Conservation (phyloP, 2,329 filamentous ascomycete species). For the Didymosphaeria variabile region DNA sequence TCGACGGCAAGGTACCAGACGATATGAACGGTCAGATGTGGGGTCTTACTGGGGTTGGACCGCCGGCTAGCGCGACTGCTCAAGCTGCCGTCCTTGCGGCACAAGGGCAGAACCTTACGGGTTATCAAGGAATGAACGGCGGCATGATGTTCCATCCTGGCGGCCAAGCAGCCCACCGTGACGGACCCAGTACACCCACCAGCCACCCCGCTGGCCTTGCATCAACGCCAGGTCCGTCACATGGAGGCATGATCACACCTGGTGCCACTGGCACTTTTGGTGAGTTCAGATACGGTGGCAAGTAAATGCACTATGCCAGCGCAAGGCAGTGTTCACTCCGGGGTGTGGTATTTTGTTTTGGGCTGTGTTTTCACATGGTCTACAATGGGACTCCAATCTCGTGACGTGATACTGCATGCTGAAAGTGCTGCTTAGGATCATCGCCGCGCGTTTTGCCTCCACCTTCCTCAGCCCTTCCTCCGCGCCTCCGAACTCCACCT, state of each 20-base stretch:
- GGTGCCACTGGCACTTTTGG: slow-evolving; percentile 81
- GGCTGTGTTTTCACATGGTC: neutral
- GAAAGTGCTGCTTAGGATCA: neutral
- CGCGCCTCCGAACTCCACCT: neutral
- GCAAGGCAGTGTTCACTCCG: slow-evolving; percentile 12
- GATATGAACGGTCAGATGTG: slow-evolving; percentile 91
- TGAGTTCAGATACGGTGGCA: slow-evolving; percentile 62
- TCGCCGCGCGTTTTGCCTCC: neutral
- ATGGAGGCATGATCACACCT: slow-evolving; percentile 74
- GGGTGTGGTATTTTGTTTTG: slow-evolving; percentile 13
- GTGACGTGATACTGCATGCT: neutral
- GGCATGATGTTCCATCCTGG: slow-evolving; percentile 53
- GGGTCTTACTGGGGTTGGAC: slow-evolving; percentile 75
- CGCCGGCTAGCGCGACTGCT: slow-evolving; percentile 66
- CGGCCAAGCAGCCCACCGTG: slow-evolving; percentile 49
- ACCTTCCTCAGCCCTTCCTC: neutral
- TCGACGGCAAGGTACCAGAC: slow-evolving; percentile 80
- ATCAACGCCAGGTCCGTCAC: slow-evolving; percentile 64
- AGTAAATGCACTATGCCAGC: slow-evolving; percentile 28
- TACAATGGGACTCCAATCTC: neutral
- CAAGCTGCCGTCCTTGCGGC: slow-evolving; percentile 54
- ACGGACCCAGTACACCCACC: slow-evolving; percentile 74
- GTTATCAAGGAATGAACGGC: slow-evolving; percentile 47
- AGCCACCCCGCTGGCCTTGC: slow-evolving; percentile 62
- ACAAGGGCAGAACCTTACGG: slow-evolving; percentile 46